Percentiles rank a stretch among this genome's conserved stretches.
Evolutionary conservation across 768 basidiomycete genomes (phyloP).

Genomic region (Kwoniella dejecticola): DNA sequence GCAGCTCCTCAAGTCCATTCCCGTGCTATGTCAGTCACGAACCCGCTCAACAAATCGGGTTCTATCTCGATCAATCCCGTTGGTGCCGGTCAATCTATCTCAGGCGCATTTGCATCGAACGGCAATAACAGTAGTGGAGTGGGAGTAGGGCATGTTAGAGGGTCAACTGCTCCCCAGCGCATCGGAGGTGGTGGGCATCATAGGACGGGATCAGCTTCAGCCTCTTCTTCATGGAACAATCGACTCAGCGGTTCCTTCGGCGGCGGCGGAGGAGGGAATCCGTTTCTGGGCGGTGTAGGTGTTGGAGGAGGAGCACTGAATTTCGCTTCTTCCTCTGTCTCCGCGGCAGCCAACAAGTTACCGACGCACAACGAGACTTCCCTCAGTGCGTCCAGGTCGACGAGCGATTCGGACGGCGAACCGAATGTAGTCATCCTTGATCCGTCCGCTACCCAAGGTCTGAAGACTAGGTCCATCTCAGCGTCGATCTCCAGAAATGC

Average conservation of each 20-base stretch:
- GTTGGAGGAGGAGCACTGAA: conserved; percentile 25
- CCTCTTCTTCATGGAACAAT: conserved; percentile 34
- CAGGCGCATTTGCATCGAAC: not conserved
- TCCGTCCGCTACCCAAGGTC: conserved; percentile 16
- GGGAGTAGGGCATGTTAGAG: conserved; percentile 11
- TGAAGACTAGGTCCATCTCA: conserved; percentile 7
- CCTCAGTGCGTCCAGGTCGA: conserved; percentile 17
- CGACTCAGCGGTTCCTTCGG: conserved; percentile 11
- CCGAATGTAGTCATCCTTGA: conserved; percentile 35
- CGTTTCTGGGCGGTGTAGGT: not conserved
- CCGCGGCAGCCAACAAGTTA: conserved; percentile 22
- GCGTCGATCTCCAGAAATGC: not conserved
- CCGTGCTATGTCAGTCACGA: conserved; percentile 20
- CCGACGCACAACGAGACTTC: conserved; percentile 46
- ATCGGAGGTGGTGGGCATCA: conserved; percentile 21
- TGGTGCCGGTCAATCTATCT: conserved; percentile 7
- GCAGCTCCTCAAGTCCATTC: conserved; percentile 22
- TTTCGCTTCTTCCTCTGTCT: conserved; percentile 25
- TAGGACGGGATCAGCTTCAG: conserved; percentile 25
- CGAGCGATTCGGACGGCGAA: conserved; percentile 27
- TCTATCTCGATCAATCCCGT: conserved; percentile 18
- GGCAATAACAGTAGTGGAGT: conserved; percentile 5
- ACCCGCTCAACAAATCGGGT: conserved; percentile 11
- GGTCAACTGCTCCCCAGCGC: conserved; percentile 20
- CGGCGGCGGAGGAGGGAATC: not conserved